phyloP scores from a whole-genome alignment of 768 basidiomycete genomes.

The Obba rivulosa region DNA sequence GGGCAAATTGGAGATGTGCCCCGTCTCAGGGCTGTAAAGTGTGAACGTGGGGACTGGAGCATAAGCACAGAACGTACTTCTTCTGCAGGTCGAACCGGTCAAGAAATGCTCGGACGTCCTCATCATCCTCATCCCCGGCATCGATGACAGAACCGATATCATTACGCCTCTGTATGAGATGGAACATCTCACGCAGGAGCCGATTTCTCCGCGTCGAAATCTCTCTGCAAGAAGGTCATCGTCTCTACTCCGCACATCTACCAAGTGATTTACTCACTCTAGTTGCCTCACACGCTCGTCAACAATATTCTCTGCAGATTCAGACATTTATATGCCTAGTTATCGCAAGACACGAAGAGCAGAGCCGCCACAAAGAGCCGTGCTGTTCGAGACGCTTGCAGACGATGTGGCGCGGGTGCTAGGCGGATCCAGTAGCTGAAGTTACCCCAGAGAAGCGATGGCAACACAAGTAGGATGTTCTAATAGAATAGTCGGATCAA shows the following conservation, averaged over 20 bases:
- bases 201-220: constrained; percentile 64
- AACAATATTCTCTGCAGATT: constrained; percentile 15
- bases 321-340: constrained; percentile 11
- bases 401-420: too few species aligned
- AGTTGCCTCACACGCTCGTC: constrained; percentile 22
- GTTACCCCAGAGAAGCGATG: too few species aligned
- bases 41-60: constrained; percentile 5
- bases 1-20: constrained; percentile 21
- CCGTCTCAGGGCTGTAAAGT: constrained; percentile 27
- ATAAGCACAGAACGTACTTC: constrained; percentile 34
- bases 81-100: constrained; percentile 50
- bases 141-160: constrained; percentile 36
- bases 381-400: too few species aligned
- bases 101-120: constrained; percentile 43
- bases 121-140: constrained; percentile 36
- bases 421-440: too few species aligned
- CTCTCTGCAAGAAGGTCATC: constrained; percentile 33
- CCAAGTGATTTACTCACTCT: constrained; percentile 17
- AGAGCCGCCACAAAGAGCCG: neutral
- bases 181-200: constrained; percentile 66
- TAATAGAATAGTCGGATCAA: too few species aligned
- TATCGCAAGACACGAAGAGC: neutral
- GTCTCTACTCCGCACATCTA: constrained; percentile 12
- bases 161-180: constrained; percentile 52
- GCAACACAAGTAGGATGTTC: too few species aligned